These are phyloP conservation scores for Leavenworthia alabamica DNA, from an alignment of 345 rosid species.

Conservation along the genomic window DNA sequence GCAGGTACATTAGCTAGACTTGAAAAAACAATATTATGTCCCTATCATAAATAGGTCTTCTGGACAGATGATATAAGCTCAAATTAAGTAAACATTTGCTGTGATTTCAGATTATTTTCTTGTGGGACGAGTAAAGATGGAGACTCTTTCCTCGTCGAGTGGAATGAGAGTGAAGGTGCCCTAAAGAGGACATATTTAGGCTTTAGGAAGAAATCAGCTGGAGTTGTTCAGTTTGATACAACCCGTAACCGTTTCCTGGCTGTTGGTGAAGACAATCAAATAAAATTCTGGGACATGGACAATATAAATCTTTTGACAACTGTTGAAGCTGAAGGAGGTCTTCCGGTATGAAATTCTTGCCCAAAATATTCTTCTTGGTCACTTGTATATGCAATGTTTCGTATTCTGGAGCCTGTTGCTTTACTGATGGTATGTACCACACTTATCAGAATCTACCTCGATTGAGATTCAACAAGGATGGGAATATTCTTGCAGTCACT, in stretches of 20 bases:
- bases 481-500: slow-evolving; percentile 56
- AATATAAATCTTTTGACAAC: slow-evolving; percentile 40
- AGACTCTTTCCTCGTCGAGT: slow-evolving; percentile 66
- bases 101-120: slow-evolving; percentile 53
- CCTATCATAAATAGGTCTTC: neutral
- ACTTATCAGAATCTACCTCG: slow-evolving; percentile 46
- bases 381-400: neutral
- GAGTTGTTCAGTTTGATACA: slow-evolving; percentile 66
- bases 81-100: neutral
- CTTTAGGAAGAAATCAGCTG: slow-evolving; percentile 52
- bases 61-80: neutral
- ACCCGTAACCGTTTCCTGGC: slow-evolving; percentile 60
- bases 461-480: slow-evolving; percentile 70
- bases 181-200: slow-evolving; percentile 57
- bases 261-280: slow-evolving; percentile 58
- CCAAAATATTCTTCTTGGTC: neutral
- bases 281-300: slow-evolving; percentile 81
- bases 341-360: slow-evolving; percentile 39
- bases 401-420: neutral
- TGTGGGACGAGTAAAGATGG: slow-evolving; percentile 85
- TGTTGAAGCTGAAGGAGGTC: slow-evolving; percentile 68
- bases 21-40: neutral
- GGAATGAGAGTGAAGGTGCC: slow-evolving; percentile 81
- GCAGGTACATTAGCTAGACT: slow-evolving; percentile 41
- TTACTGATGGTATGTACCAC: slow-evolving; percentile 9